Base-by-base conservation (phyloP, 2,329 filamentous ascomycete species). In the Neoascochyta sp. region DNA sequence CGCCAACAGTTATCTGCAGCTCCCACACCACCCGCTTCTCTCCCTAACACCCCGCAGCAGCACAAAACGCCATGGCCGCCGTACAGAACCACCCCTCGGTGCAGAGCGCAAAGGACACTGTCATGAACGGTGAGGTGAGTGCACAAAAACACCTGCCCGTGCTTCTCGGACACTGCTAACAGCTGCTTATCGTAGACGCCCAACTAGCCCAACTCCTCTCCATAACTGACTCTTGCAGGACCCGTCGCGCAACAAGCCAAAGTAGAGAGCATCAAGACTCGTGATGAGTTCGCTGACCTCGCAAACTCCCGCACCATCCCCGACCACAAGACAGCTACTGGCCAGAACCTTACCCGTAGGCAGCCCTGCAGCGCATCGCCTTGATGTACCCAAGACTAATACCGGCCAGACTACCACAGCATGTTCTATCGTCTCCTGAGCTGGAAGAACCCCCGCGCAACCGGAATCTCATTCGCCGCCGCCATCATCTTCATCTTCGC, bases 371-470 rank as follows among this genome's bases (percentile, higher is more conserved):
- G n/a, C n/a, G 14, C 18, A 18, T 11, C 7, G 22, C 1, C 3
- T 22, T 19, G 7, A 9, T 3, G 18, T 17, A 5, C 10, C n/a
- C n/a, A 12, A 14, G 13, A 34, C 53, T 58, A 27, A 58, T 31
- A 22, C 15, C n/a, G 5, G 18, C 9, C 32, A 75, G 71, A 78
- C 62, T 81, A 81, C 63, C 78, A 81, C 62, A 80, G 76, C 47
- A 67, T 80, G 65, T 74, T 82, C 64, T 81, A 81, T 63, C 76
- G 74, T 47, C 68, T 81, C 26, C 58, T 82, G 50, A 80, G 76
- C 66, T 81, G 78, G 78, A 75, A 80, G 62, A 78, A 79, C 64
- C 77, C 78, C 34, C 73, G 77, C 51, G 76, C 76, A 22, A 81
- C 78, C 40, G 74, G 70, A 41, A 72, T 78, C 55, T 75, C 75